Base-by-base conservation (phyloP, 164 flowering plant species). In the Vitis vinifera region DNA sequence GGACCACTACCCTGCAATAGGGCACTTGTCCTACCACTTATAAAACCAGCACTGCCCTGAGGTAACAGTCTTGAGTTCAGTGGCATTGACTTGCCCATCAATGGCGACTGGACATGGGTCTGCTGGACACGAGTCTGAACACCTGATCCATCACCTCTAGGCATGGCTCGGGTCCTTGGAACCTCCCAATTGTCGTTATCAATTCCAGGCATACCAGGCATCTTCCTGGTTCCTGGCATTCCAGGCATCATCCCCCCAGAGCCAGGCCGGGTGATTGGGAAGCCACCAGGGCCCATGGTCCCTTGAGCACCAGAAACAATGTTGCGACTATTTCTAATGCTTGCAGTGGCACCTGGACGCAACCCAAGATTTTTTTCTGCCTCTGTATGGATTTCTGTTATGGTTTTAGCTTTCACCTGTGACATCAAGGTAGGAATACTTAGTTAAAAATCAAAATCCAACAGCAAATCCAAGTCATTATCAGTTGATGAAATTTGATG, bases 221-320 rank as follows among this genome's bases (percentile, higher is more conserved):
- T 92, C 79, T 77, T 91, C 78, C 94, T 81, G 1, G 84, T 53
- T 62, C 98, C 98, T 12, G 99, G 99, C 96, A 95, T 91, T 31
- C 98, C 99, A 63, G 97, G 98, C 97, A 95, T 93, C 99, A 93
- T 83, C 47, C 97, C 99, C 48, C 97, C 97, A 30, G 87, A 7
- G 12, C 97, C 98, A 61, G 92, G 97, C n/a, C 95, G 84, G 50
- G 71, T 80, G 16, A 85, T 79, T 12, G 93, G 92, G 69, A 83
- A 84, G 31, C 97, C 92, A 2, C 89, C 88, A 17, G 92, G 85
- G 48, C 87, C 75, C 2, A 80, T 55, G 55, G 66, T 80, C 27
- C 87, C 89, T 68, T 81, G 78, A 48, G 75, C 75, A 66, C 86
- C 89, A 69, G 86, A 66, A 69, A 68, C 69, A 29, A 69, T 57